Evolutionary conservation across 495 filamentous ascomycete species (phyloP).

Genomic region (Xylaria grammica): DNA sequence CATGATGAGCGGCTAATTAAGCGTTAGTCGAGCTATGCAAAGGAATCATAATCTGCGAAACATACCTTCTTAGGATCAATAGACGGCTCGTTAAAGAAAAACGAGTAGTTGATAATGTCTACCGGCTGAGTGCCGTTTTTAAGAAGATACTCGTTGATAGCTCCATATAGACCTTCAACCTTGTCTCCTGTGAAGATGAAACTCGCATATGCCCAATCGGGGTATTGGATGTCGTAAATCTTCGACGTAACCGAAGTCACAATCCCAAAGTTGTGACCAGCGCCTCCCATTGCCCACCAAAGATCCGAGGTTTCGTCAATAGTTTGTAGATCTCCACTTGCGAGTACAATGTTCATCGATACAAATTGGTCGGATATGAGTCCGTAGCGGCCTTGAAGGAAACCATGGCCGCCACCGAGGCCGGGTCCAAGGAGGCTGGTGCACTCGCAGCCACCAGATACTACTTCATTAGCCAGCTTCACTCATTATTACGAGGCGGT

Average conservation of each 20-base stretch:
- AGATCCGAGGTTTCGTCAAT: slow-evolving; percentile 43
- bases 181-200: slow-evolving; percentile 51
- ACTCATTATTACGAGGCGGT: neutral
- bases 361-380: slow-evolving; percentile 56
- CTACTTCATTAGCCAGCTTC: slow-evolving; percentile 21
- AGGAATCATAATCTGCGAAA: slow-evolving; percentile 1
- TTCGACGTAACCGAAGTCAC: slow-evolving; percentile 46
- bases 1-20: slow-evolving; percentile 45
- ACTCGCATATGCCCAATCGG: slow-evolving; percentile 46
- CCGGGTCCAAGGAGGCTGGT: slow-evolving; percentile 49
- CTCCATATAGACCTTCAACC: slow-evolving; percentile 51
- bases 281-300: slow-evolving; percentile 56
- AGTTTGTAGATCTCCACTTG: slow-evolving; percentile 47
- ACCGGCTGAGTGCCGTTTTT: slow-evolving; percentile 46
- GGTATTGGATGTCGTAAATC: slow-evolving; percentile 46
- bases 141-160: slow-evolving; percentile 45
- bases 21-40: neutral
- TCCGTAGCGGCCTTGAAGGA: slow-evolving; percentile 55
- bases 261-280: slow-evolving; percentile 61
- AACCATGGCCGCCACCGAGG: slow-evolving; percentile 63
- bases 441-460: slow-evolving; percentile 56
- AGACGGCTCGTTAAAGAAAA: slow-evolving; percentile 46
- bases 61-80: slow-evolving; percentile 36
- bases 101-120: slow-evolving; percentile 52
- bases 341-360: slow-evolving; percentile 54